These are phyloP conservation scores for Eucalyptus curtisii DNA, from an alignment of 345 rosid species.

Conservation along the genomic window DNA sequence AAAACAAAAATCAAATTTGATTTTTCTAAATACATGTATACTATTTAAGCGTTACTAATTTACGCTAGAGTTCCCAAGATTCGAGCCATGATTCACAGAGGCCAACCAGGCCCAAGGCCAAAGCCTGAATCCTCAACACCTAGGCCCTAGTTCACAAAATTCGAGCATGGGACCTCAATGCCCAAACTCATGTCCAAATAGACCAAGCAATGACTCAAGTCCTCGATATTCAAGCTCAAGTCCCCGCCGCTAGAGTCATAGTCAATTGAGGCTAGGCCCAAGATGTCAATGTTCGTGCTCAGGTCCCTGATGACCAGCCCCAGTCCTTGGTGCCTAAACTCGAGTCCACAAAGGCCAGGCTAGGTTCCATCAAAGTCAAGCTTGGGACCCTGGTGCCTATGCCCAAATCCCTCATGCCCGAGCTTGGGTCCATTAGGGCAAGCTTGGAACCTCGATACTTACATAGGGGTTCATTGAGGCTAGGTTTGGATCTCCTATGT, in stretches of 20 bases:
- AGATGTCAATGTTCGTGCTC: not conserved
- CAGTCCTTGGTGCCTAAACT: not conserved
- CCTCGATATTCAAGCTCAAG: not conserved
- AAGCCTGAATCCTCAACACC: not conserved
- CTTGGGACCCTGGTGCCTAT: not conserved
- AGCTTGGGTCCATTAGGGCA: not conserved
- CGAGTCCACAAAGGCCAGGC: not conserved
- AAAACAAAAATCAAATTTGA: not conserved
- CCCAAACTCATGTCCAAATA: not conserved
- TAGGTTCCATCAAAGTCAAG: not conserved
- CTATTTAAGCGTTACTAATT: not conserved
- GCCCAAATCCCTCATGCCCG: not conserved
- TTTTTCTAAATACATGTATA: not conserved
- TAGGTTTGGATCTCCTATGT: too few species aligned
- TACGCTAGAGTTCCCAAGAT: not conserved
- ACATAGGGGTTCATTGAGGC: not conserved
- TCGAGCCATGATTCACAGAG: not conserved
- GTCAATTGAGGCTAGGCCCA: not conserved
- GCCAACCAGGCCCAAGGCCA: not conserved
- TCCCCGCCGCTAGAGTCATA: not conserved
- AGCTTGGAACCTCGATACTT: not conserved
- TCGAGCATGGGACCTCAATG: not conserved
- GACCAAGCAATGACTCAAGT: not conserved
- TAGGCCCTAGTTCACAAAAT: not conserved
- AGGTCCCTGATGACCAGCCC: rapidly evolving